Base-by-base conservation (phyloP, 2,329 filamentous ascomycete genomes). In the Cyclaneusma minus region DNA sequence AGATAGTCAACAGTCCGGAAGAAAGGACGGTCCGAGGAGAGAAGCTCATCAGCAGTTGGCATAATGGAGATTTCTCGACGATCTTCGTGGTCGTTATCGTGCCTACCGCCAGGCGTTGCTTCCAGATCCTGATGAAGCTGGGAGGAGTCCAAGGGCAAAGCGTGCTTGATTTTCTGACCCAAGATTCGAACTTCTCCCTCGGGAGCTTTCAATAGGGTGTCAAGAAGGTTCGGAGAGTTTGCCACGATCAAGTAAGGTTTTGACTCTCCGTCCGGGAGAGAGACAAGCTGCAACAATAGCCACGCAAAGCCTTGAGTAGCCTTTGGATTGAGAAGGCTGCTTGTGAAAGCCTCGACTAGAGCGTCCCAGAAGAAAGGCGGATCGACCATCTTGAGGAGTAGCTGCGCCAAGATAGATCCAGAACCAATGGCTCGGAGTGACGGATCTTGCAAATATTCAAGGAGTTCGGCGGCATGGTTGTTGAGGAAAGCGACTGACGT, bases 21-120 rank as follows among this genome's bases (percentile, higher is more conserved):
- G 42, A 68, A 82, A 0, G 66, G 58, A 13, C 44, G 41, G 3
- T 62, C 55, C 0, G 42, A 54, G 0, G 61, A 73, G 0, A 54
- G 31, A 2, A 83, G 55, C 39, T 84, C 78, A 25, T 76, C 67
- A 0, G 60, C 45, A 0, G 76, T 83, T 0, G 78, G 79, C 24
- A 68, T 60, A 9, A 83, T 69, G 3, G 61, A 50, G 17, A 81
- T 68, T 0, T 68, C 32, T 1, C 65, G 58, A 36, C 72, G 73
- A 35, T 80, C 58, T 2, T 40, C 51, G 40, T 64, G 64, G 37
- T 84, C 78, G 28, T 85, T 85, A 44, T 84, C 73, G 35, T 85
- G 77, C 0, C 78, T 62, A 1, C 75, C 75, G 0, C 78, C 78
- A 1, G 74, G 62, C 2, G 22, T 25, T 4, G 22, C 21, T 5